Evolutionary conservation across 2,329 filamentous ascomycete species (phyloP), one percentile per base, ranked within the genome.

Genomic region (Penicillium sp.): DNA sequence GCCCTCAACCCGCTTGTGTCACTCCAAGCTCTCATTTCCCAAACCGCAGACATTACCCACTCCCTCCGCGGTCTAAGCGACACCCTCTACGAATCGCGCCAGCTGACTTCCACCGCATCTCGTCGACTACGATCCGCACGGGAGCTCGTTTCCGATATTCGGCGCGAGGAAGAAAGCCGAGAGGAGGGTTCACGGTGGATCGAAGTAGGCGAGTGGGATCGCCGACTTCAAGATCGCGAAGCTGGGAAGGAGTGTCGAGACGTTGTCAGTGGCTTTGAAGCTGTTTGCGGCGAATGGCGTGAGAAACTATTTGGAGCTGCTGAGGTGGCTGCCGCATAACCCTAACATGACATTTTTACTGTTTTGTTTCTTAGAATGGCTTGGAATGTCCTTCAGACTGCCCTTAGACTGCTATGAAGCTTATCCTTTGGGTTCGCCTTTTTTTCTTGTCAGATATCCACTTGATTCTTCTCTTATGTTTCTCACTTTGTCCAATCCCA

Each of bases 261-360:
- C 59, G 93, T 99, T 1, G 88, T 97, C 33, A 88, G 89, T 46
- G 95, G 95, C 0, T 98, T 99, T 69, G 93, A 97, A 74, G 88
- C 92, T 70, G 87, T 93, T 1, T 97, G 92, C 76, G 88, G 93
- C 56, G 84, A 86, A 55, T 95, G 93, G 90, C 85, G 93, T 70
- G 86, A 87, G 69, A 85, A 89, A 64, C 77, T 96, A 48, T 82
- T 92, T 58, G 87, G 75, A n/a, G 65, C 66, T 54, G 62, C 72
- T 19, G 70, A 73, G 60, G 66, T 69, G 26, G 70, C 67, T 35
- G 71, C 72, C 51, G 68, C 68, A 53, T 74, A 58, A 65, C 24
- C 22, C 22, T 47, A 37, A 9, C 39, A 42, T 60, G 45, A 47
- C 39, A 55, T 31, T 11, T n/a, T 43, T 42, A 10, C 26, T 50